Percentiles rank a stretch among this genome's conserved stretches.
These are phyloP conservation scores for Metschnikowia hibisci DNA, from an alignment of 805 yeast genomes.

Conservation along the genomic window DNA sequence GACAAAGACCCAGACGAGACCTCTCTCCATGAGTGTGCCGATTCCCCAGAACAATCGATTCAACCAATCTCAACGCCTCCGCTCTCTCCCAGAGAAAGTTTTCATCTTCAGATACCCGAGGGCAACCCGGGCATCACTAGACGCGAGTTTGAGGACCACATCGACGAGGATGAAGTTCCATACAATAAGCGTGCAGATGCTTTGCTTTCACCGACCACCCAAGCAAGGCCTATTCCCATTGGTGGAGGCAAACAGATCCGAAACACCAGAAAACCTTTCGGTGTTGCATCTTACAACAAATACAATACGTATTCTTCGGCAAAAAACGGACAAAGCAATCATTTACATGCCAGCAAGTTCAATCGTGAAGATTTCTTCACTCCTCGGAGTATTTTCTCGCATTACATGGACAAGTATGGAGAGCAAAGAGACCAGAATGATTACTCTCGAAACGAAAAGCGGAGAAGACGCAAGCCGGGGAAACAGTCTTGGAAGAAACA, in stretches of 20 bases:
- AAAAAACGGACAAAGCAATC: conserved; percentile 6
- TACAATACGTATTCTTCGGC: conserved; percentile 8
- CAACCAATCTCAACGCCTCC: background rate
- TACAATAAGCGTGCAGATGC: conserved; percentile 44
- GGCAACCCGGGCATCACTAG: background rate
- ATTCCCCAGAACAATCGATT: background rate
- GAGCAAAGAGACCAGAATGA: conserved; percentile 31
- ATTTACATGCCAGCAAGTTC: conserved; percentile 27
- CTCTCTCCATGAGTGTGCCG: background rate
- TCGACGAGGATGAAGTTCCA: conserved; percentile 19
- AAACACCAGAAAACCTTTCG: conserved; percentile 56
- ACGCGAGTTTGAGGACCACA: background rate
- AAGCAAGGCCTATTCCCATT: conserved; percentile 41
- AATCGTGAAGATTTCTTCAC: conserved; percentile 74
- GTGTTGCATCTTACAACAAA: conserved; percentile 55
- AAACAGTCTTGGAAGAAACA: conserved; percentile 29
- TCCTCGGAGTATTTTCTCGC: conserved; percentile 68
- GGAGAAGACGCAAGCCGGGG: conserved; percentile 19
- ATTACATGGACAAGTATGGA: conserved; percentile 64
- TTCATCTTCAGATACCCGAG: background rate
- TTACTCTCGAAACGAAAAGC: conserved; percentile 11
- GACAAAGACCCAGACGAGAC: conserved; percentile 4
- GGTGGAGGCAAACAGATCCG: conserved; percentile 29
- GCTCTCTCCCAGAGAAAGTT: background rate
- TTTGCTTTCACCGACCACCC: conserved; percentile 34